Conservation (phyloP, 345 rosid species). For the Pugionium dolabratum region DNA sequence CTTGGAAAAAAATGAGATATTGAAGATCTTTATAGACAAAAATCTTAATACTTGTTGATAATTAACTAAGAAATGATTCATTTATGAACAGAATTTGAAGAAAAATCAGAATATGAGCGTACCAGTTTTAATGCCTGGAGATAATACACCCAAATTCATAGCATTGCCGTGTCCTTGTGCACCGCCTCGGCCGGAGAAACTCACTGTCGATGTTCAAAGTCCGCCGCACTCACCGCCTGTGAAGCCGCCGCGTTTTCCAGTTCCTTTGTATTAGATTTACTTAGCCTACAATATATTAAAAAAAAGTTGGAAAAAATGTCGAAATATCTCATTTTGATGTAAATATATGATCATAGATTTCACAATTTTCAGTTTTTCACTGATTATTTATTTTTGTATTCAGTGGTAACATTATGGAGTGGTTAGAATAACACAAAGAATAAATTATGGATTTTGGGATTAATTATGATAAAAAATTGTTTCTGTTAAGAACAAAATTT, state of each 20-base stretch:
- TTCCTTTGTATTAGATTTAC: slow-evolving; percentile 63
- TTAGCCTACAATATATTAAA: slow-evolving; percentile 16
- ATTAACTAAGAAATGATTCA: not conserved
- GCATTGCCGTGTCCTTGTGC: slow-evolving; percentile 91
- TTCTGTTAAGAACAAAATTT: not conserved
- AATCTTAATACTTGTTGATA: not conserved
- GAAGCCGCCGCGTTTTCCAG: slow-evolving; percentile 59
- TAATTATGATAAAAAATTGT: not conserved
- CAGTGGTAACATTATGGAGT: slow-evolving; percentile 3
- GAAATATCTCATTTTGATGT: slow-evolving; percentile 38
- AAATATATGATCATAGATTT: slow-evolving; percentile 34
- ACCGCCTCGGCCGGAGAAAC: slow-evolving; percentile 56
- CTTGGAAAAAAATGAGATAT: too few relatives aligned
- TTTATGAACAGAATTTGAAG: slow-evolving; percentile 53
- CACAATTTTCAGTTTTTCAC: slow-evolving; percentile 25
- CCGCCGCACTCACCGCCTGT: slow-evolving; percentile 37
- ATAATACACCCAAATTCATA: slow-evolving; percentile 74
- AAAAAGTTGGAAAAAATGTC: slow-evolving; percentile 14
- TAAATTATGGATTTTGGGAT: not conserved
- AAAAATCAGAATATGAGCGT: slow-evolving; percentile 54
- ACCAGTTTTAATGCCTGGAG: slow-evolving; percentile 95
- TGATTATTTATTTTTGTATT: slow-evolving; percentile 32
- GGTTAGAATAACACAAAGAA: not conserved
- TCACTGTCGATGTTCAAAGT: slow-evolving; percentile 45
- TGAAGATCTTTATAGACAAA: too few relatives aligned